phyloP scores from a whole-genome alignment of 208 protist genomes.

The Wallacemonas collosoma region DNA sequence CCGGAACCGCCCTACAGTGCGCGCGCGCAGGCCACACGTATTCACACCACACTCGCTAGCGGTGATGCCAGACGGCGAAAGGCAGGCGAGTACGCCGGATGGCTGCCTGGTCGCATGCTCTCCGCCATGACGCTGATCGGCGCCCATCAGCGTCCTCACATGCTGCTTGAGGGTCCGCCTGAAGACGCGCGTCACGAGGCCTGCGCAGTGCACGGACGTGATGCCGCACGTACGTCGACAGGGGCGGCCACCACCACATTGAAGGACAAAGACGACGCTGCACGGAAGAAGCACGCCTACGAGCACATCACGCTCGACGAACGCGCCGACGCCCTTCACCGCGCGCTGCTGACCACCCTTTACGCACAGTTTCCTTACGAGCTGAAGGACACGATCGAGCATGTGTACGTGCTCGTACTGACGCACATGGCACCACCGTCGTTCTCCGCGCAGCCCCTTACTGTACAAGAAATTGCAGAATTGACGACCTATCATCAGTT shows the following conservation, averaged over 20 bases:
- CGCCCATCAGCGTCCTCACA: conserved; percentile 5
- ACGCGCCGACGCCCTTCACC: conserved; percentile 49
- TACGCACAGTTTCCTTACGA: conserved; percentile 73
- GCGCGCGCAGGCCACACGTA: conserved; percentile 5
- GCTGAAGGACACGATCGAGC: conserved; percentile 51
- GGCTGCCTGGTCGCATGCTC: neutral
- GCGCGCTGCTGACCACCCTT: conserved; percentile 54
- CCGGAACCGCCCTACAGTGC: conserved; percentile 13
- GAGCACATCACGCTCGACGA: conserved; percentile 43
- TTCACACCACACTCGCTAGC: neutral
- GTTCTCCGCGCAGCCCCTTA: conserved; percentile 32
- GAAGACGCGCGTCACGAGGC: neutral
- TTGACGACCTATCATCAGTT: conserved; percentile 40
- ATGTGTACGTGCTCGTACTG: conserved; percentile 65
- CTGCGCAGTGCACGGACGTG: no score
- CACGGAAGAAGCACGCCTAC: conserved; percentile 5
- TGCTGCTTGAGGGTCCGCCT: neutral
- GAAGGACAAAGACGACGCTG: neutral
- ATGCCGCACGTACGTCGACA: neutral
- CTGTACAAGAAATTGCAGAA: conserved; percentile 36
- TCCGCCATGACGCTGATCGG: conserved; percentile 8
- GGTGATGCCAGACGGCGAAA: neutral
- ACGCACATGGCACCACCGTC: conserved; percentile 50
- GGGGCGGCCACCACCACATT: neutral
- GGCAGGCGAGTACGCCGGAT: conserved; percentile 3